Conservation (phyloP, 2,329 filamentous ascomycete species). For the Tolypocladium tropicale region DNA sequence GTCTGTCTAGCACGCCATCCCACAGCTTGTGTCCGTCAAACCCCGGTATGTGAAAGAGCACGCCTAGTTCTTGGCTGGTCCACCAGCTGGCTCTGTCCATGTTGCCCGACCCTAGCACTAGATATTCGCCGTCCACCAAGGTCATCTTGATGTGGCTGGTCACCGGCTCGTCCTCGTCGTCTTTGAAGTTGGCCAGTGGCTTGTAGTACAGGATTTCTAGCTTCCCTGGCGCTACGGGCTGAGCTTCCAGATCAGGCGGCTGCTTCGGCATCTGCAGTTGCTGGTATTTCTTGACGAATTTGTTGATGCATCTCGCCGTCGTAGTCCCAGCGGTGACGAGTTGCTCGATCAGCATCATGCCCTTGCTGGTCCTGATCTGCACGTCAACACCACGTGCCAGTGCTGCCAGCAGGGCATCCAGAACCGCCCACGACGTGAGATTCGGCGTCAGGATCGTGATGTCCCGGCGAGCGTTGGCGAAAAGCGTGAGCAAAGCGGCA, state of each 20-base stretch:
- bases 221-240: conserved; percentile 29
- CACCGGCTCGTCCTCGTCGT: conserved; percentile 45
- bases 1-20: conserved; percentile 25
- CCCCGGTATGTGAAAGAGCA: conserved; percentile 42
- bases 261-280: conserved; percentile 11
- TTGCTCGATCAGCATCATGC: conserved; percentile 71
- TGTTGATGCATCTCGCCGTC: conserved; percentile 53
- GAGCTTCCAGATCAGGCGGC: conserved; percentile 29
- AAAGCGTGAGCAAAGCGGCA: conserved; percentile 47
- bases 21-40: conserved; percentile 26
- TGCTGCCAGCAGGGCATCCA: conserved; percentile 50
- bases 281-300: conserved; percentile 46
- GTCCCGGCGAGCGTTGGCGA: conserved; percentile 43
- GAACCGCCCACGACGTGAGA: conserved; percentile 55
- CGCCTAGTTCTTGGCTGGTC: conserved; percentile 74
- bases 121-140: conserved; percentile 56
- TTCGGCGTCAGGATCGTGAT: conserved; percentile 73
- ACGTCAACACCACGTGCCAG: conserved; percentile 58
- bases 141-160: conserved; percentile 72
- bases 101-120: conserved; percentile 70
- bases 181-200: conserved; percentile 19
- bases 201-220: conserved; percentile 52
- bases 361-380: conserved; percentile 53
- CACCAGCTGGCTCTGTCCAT: conserved; percentile 80
- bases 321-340: conserved; percentile 69